Base-by-base conservation (phyloP, 305 asterid genomes). In the Fraxinus sp. region DNA sequence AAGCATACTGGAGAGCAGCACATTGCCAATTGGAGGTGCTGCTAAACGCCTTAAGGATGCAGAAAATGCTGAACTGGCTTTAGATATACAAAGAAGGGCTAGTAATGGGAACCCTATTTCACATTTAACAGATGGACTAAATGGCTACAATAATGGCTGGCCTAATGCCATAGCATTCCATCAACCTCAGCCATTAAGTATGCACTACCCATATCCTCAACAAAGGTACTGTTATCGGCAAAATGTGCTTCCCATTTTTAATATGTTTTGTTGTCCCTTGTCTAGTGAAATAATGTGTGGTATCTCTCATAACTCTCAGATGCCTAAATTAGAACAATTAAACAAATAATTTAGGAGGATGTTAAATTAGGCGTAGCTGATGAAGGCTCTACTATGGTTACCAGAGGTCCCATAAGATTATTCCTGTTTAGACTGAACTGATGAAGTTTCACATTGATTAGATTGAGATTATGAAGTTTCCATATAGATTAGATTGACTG, bases 31-130 rank as follows among this genome's bases (percentile, higher is more conserved):
- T 0, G 90, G 98, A 0, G 93, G 92, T 0, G 95, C 98, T 0
- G 96, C 97, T 0, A 94, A 94, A 84, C 97, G 98, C 55, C 75
- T 94, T 2, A 94, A 91, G 81, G 97, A 91, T 3, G 97, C 92
- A 0, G 96, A 91, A 66, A 66, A 26, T 66, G 74, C 74, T 66
- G 74, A 66, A 79, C 82, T 91, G 84, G 93, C 92, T 1, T 64
- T 91, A 0, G 88, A 91, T 30, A 72, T 89, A 46, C 93, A 90
- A 14, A 66, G 74, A 66, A 87, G 92, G 7, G 77, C 84, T 0
- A 82, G 70, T 9, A 88, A 86, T 32, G 90, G 85, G 3, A 86
- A 66, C 84, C 32, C 87, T 30, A 86, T 82, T 8, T 46, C 90
- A 18, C 94, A 88, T 73, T 66, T 90, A 32, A 62, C 88, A 0